Evolutionary conservation across 495 filamentous ascomycete genomes (phyloP), one percentile per base, ranked within the genome.

Genomic region (Aspergillus affinis): DNA sequence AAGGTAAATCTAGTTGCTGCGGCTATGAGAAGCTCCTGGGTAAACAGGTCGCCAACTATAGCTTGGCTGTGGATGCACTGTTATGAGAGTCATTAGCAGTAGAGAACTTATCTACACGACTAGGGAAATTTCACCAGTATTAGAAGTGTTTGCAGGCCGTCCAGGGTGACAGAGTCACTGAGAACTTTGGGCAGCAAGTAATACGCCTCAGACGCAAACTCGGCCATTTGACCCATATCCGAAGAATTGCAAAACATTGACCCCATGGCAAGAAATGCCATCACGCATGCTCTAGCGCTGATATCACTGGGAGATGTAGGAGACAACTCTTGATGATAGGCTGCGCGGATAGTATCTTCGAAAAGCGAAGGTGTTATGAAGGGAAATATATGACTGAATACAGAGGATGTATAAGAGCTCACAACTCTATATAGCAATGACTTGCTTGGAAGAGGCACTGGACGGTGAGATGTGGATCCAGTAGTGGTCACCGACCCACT

Each of bases 181-280:
- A 41, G 13, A 15, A 41, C 9, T 17, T 41, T 1, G 12, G 36
- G 12, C 12, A 15, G 36, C 4, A 15, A 41, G 49, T 17, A 12
- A 51, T 21, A 51, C 4, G 49, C 19, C 49, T 57, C 7, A 48
- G 15, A 29, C 46, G 17, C 21, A 20, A 21, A 17, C 15, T 55
- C 4, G 2, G 4, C 4, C 21, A 17, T 17, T 7, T 19, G 26
- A 20, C 36, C 12, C 9, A 1, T 4, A 10, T 41, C 13, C 20
- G 15, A 10, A 44, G 29, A 27, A 30, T 3, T 7, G 51, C 7
- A 54, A 44, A 49, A 27, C 26, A 26, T 57, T 3, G 47, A n/a
- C 17, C 26, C 46, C 10, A 57, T n/a, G 1, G 55, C 55, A 20
- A 57, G 23, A 48, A 57, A 57, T 10, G 55, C 55, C 29, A 57